phyloP scores from a whole-genome alignment of 1,284 basidiomycete genomes.

The Agaricales sp. region DNA sequence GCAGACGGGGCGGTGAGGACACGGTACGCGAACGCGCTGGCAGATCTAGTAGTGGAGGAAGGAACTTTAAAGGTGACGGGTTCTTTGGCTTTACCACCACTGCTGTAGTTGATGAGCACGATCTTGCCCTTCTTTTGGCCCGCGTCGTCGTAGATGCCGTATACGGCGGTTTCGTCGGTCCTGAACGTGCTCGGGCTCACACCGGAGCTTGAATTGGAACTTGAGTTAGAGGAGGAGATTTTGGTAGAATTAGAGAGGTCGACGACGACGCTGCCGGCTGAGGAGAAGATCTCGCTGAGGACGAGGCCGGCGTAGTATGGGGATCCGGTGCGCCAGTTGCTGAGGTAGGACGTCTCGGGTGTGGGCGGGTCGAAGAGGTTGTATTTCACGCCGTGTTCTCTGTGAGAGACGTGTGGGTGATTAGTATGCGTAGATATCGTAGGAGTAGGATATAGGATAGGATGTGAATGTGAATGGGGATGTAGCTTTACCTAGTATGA shows the following conservation, averaged over 20 bases:
- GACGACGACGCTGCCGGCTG: slow-evolving; percentile 20
- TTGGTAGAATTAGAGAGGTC: slow-evolving; percentile 18
- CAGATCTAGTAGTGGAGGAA: not conserved
- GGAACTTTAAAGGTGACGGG: not conserved
- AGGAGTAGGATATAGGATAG: too few species aligned
- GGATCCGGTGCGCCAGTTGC: slow-evolving; percentile 23
- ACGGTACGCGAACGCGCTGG: slow-evolving; percentile 11
- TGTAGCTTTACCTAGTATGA: slow-evolving; percentile 19
- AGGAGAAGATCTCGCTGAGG: slow-evolving; percentile 20
- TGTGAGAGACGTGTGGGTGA: not conserved
- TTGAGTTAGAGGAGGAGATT: slow-evolving; percentile 15
- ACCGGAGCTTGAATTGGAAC: slow-evolving; percentile 4
- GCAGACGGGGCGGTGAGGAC: slow-evolving; percentile 19
- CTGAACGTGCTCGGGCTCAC: not conserved
- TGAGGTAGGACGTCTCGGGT: slow-evolving; percentile 9
- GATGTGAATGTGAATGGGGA: not conserved
- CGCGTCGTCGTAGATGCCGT: slow-evolving; percentile 18
- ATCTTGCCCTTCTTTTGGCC: slow-evolving; percentile 16
- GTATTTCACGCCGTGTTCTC: slow-evolving; percentile 24
- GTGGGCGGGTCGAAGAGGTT: slow-evolving; percentile 30
- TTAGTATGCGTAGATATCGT: not conserved
- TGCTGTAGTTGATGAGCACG: slow-evolving; percentile 19
- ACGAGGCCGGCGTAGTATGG: slow-evolving; percentile 25
- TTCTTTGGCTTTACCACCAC: not conserved
- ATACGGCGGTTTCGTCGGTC: slow-evolving; percentile 17